A percentile compares a stretch with the other conserved stretches of the same genome.
Evolutionary conservation across 208 protist genomes (phyloP).

Genomic region (Trypanosoma brucei): DNA sequence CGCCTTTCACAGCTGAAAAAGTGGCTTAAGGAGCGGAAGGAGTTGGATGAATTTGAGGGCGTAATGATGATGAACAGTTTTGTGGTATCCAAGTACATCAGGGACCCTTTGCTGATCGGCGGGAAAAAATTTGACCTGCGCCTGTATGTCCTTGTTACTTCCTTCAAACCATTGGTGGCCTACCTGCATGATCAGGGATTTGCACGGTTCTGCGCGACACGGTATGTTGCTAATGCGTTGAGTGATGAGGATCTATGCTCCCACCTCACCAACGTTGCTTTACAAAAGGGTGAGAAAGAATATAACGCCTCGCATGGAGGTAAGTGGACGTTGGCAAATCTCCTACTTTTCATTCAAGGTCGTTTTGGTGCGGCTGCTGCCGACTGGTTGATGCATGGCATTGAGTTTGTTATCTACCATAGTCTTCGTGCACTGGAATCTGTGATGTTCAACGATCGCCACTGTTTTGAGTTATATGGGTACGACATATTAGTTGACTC

Average conservation of each 20-base stretch:
- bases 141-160: slow-evolving; percentile 95
- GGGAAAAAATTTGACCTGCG: slow-evolving; percentile 97
- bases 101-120: slow-evolving; percentile 93
- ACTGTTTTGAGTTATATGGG: slow-evolving; percentile 97
- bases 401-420: slow-evolving; percentile 92
- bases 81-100: slow-evolving; percentile 93
- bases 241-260: slow-evolving; percentile 80
- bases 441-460: slow-evolving; percentile 93
- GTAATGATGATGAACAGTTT: slow-evolving; percentile 35
- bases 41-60: slow-evolving; percentile 33
- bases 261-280: slow-evolving; percentile 96
- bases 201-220: slow-evolving; percentile 92
- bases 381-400: slow-evolving; percentile 77
- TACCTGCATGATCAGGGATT: slow-evolving; percentile 92
- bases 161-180: slow-evolving; percentile 89
- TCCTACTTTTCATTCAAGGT: slow-evolving; percentile 83
- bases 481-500: slow-evolving; percentile 97
- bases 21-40: slow-evolving; percentile 70
- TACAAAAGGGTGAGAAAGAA: slow-evolving; percentile 92
- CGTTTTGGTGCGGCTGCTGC: slow-evolving; percentile 64
- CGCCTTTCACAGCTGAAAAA: slow-evolving; percentile 84
- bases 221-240: slow-evolving; percentile 59
- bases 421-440: slow-evolving; percentile 86
- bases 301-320: slow-evolving; percentile 94
- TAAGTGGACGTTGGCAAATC: slow-evolving; percentile 90